phyloP scores from a whole-genome alignment of 75 land plant species.

The Pinus taeda region DNA sequence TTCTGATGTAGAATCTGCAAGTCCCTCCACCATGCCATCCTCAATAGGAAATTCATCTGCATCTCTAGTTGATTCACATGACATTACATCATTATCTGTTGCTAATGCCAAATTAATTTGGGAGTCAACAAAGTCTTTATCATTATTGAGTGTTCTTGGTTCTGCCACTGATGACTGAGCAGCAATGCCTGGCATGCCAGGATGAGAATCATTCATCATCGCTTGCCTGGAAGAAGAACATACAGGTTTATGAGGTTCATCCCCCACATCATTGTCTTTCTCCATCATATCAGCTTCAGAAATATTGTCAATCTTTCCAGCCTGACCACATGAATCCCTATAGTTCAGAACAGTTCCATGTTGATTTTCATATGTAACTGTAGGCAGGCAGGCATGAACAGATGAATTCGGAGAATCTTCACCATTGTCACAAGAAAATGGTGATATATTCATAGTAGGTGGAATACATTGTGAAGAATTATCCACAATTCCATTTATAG shows the following conservation, averaged over 20 bases:
- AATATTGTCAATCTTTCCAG: too few relatives aligned
- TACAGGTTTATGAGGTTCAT: too few relatives aligned
- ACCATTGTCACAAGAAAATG: not conserved
- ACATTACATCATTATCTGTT: not conserved
- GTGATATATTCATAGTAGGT: not conserved
- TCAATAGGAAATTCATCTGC: not conserved
- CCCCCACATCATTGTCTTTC: too few relatives aligned
- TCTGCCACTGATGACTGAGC: not conserved
- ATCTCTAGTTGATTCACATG: not conserved
- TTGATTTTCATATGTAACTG: too few relatives aligned
- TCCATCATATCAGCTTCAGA: constrained; percentile 9
- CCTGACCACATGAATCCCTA: too few relatives aligned
- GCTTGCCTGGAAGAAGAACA: not conserved
- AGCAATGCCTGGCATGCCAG: not conserved
- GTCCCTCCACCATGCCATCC: not conserved
- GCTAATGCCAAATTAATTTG: not conserved
- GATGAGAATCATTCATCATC: not conserved
- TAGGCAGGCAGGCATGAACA: not conserved
- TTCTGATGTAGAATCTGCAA: constrained; percentile 2
- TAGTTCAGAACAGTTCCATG: too few relatives aligned
- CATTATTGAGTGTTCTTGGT: not conserved
- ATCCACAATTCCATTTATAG: not conserved
- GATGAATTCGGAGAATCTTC: not conserved
- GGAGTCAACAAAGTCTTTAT: not conserved
- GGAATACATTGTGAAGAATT: not conserved